Evolutionary conservation across 768 basidiomycete species (phyloP).

Genomic region (Lactarius indigo): DNA sequence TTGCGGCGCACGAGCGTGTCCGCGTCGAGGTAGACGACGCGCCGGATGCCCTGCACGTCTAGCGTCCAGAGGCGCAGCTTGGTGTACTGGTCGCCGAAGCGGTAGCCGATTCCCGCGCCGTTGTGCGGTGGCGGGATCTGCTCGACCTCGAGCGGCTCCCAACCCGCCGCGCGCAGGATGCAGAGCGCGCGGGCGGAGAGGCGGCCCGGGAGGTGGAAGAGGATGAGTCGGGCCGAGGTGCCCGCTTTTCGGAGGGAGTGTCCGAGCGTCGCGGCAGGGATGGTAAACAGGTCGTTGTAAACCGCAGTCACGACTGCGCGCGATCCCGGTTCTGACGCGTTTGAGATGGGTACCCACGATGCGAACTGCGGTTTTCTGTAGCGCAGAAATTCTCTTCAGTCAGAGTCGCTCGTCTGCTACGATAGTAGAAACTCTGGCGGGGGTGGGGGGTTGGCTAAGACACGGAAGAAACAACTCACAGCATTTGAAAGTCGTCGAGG

Average conservation of each 20-base stretch:
- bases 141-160: conserved; percentile 36
- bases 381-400: not conserved
- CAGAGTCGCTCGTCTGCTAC: not conserved
- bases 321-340: conserved; percentile 1
- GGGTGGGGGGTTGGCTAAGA: not conserved
- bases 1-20: conserved; percentile 42
- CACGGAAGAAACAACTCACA: not conserved
- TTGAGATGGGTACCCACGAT: not conserved
- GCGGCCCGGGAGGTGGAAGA: conserved; percentile 35
- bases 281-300: conserved; percentile 33
- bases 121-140: conserved; percentile 39
- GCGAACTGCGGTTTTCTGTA: conserved; percentile 15
- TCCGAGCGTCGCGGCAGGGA: conserved; percentile 34
- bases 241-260: conserved; percentile 33
- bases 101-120: conserved; percentile 36
- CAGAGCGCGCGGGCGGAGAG: conserved; percentile 41
- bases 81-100: conserved; percentile 43
- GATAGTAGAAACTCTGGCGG: not conserved
- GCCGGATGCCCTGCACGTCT: conserved; percentile 31
- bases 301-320: conserved; percentile 34
- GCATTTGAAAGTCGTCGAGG: conserved; percentile 22
- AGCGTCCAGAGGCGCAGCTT: conserved; percentile 43
- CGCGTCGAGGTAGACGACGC: conserved; percentile 41
- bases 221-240: conserved; percentile 34
- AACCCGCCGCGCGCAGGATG: conserved; percentile 38